A percentile compares a stretch with the other conserved stretches of the same genome.
Evolutionary conservation across 1,284 basidiomycete genomes (phyloP).

Genomic region (Fereydounia khargensis): DNA sequence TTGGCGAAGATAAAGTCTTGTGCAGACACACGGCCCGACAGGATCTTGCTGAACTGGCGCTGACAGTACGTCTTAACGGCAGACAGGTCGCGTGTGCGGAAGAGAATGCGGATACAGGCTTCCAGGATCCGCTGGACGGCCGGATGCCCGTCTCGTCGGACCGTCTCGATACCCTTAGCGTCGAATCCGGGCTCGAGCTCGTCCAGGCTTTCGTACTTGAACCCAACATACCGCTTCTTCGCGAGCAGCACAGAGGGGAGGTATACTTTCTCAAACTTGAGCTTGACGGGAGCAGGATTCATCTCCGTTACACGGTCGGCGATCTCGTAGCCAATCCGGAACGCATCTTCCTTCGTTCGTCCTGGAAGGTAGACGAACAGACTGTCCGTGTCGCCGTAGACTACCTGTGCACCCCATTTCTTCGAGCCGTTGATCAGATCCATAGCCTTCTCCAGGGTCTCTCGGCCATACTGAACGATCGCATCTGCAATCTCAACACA

Average conservation of each 20-base stretch:
- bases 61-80: constrained; percentile 84
- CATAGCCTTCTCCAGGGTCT: constrained; percentile 94
- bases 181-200: constrained; percentile 81
- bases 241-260: constrained; percentile 88
- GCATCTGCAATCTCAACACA: constrained; percentile 96
- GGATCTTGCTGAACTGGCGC: constrained; percentile 78
- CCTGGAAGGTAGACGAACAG: constrained; percentile 86
- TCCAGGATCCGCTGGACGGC: constrained; percentile 54
- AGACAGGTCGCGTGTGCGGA: constrained; percentile 82
- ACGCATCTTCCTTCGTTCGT: constrained; percentile 87
- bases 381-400: constrained; percentile 98
- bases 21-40: constrained; percentile 74
- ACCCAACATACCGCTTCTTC: constrained; percentile 95
- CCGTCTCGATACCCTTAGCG: constrained; percentile 96
- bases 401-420: constrained; percentile 83
- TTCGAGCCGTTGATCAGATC: constrained; percentile 67
- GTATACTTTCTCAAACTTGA: constrained; percentile 99
- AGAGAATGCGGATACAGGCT: constrained; percentile 64
- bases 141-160: constrained; percentile 70
- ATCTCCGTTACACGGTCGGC: constrained; percentile 78
- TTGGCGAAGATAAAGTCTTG: constrained; percentile 94
- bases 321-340: constrained; percentile 86
- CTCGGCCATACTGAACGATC: constrained; percentile 91
- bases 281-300: constrained; percentile 87
- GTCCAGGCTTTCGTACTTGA: constrained; percentile 83